Evolutionary conservation across 352 stramenopile species (phyloP).

Genomic region (Phytopythium boreale): DNA sequence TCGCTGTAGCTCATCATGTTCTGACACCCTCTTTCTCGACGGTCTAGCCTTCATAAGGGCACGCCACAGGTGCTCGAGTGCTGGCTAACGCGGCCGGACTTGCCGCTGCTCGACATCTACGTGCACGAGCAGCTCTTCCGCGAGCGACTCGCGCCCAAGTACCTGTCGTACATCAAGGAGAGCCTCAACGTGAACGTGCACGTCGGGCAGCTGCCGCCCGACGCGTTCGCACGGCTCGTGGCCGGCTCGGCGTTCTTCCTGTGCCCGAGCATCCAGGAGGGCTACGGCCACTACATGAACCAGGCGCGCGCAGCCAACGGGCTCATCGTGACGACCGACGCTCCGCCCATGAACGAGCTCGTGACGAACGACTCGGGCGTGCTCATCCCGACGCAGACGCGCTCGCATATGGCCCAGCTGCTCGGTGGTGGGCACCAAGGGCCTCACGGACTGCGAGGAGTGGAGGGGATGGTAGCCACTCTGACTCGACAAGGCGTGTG

Average conservation of each 20-base stretch:
- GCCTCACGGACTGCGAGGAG: constrained; percentile 24
- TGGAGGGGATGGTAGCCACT: constrained; percentile 38
- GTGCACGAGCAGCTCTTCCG: constrained; percentile 34
- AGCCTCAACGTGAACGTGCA: constrained; percentile 30
- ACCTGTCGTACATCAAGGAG: constrained; percentile 17
- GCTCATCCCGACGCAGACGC: constrained; percentile 23
- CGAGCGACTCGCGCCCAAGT: constrained; percentile 21
- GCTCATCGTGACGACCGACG: constrained; percentile 50
- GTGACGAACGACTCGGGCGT: constrained; percentile 39
- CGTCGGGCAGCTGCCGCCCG: constrained; percentile 26
- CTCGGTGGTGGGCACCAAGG: constrained; percentile 29
- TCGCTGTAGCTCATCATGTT: constrained; percentile 10
- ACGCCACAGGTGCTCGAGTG: constrained; percentile 41
- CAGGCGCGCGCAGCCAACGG: constrained; percentile 44
- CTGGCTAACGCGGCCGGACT: constrained; percentile 25
- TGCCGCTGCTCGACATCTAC: constrained; percentile 34
- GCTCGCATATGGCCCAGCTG: constrained; percentile 26
- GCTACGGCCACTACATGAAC: constrained; percentile 69
- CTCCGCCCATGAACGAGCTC: constrained; percentile 59
- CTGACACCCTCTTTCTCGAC: background rate
- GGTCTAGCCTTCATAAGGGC: constrained; percentile 21
- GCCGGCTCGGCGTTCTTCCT: constrained; percentile 40
- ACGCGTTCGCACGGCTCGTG: constrained; percentile 37
- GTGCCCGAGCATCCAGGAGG: constrained; percentile 48
- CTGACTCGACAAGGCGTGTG: constrained; percentile 41